phyloP scores from a whole-genome alignment of 2,329 filamentous ascomycete species.

The Beauveria asiatica region DNA sequence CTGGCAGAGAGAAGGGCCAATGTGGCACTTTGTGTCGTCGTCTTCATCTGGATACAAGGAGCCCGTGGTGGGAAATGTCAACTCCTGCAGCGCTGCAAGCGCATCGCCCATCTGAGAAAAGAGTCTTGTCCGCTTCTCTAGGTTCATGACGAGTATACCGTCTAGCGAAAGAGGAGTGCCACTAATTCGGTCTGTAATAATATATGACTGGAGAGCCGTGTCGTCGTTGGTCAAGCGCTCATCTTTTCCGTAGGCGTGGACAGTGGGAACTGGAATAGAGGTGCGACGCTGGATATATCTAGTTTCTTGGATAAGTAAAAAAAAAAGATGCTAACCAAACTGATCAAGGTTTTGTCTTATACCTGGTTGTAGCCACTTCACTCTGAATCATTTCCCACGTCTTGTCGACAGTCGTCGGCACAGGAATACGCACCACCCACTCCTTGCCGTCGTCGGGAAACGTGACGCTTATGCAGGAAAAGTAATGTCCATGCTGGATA shows the following conservation, averaged over 20 bases:
- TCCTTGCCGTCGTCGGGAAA: neutral
- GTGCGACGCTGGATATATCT: neutral
- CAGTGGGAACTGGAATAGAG: neutral
- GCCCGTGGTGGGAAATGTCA: neutral
- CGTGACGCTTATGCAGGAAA: neutral
- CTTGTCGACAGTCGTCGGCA: neutral
- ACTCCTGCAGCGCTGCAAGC: neutral
- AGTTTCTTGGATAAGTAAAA: fast-evolving
- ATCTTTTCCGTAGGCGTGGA: neutral
- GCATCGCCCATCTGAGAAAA: neutral
- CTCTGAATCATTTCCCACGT: neutral
- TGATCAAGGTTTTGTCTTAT: neutral
- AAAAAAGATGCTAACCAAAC: neutral
- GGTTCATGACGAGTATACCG: neutral
- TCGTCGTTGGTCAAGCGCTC: neutral
- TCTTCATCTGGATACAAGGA: neutral
- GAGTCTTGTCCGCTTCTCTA: neutral
- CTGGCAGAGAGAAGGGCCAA: neutral
- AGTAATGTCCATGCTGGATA: neutral
- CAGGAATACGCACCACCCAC: neutral
- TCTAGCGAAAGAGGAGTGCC: neutral
- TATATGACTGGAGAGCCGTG: neutral
- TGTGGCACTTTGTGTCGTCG: neutral
- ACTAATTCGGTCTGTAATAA: neutral
- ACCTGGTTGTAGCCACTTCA: neutral